Evolutionary conservation across 2,329 filamentous ascomycete genomes (phyloP), one percentile per base, ranked within the genome.

Genomic region (Curvularia verruculosa): DNA sequence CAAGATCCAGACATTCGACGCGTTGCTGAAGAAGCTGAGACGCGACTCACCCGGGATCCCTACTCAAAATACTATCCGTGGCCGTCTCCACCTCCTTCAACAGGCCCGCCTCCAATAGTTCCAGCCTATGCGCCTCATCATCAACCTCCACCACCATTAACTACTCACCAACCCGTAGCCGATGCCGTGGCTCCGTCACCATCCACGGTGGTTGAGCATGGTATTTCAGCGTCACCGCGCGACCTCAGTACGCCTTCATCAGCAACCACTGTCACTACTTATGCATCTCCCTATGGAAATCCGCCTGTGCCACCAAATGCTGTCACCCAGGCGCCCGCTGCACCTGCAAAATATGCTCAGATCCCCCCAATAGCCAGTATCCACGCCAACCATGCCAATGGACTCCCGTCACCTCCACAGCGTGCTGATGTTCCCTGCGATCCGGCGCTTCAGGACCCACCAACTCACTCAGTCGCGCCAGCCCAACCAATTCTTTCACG

Each of bases 1-100:
- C 62, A 64, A 21, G 71, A 74, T 44, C 64, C 70, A 5, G 70
- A 71, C 4, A 64, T 74, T 31, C 67, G 63, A 49, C 64, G 64
- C n/a, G 55, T 74, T 31, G 70, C 70, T 18, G 61, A 65, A 49
- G 68, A 71, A 48, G 70, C 70, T 23, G 70, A 70, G 53, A 49
- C 59, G 10, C 60, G 63, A 29, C 49, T 71, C 48, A 47, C 60
- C 45, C 58, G 54, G 21, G 56, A 69, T 51, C 52, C 57, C 7
- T 45, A 59, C 19, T 66, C 65, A 36, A 61, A 60, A 29, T 71
- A 71, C 49, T 48, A 49, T 26, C 57, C 49, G 51, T 71, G 68
- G 71, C 67, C 64, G 7, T 58, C 58, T 31, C 48, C 52, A 34
- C 64, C 69, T 34, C 61, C 63, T 18, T 54, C 51, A 15, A 54